A percentile compares a stretch with the other conserved stretches of the same genome.
phyloP scores from a whole-genome alignment of 495 filamentous ascomycete species.

The Annulohypoxylon maeteangense region DNA sequence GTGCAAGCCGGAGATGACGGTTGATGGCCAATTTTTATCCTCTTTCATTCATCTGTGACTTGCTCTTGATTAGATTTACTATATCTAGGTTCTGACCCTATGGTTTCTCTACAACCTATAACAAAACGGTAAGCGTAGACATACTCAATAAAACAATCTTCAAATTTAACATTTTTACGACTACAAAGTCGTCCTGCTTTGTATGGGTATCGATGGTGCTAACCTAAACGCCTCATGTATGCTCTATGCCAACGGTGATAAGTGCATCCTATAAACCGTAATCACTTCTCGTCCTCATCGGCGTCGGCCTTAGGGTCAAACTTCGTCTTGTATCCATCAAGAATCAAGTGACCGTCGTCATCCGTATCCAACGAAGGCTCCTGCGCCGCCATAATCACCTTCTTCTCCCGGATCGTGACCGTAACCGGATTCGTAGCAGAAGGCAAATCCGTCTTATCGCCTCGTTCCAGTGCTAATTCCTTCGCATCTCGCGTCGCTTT shows the following conservation, averaged over 20 bases:
- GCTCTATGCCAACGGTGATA: conserved; percentile 19
- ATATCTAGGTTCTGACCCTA: conserved; percentile 5
- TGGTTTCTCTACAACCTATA: background rate
- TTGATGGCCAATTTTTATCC: conserved; percentile 84
- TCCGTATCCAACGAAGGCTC: conserved; percentile 50
- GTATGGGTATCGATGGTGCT: conserved; percentile 33
- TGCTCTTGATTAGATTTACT: conserved; percentile 15
- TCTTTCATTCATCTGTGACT: conserved; percentile 29
- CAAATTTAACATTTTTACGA: background rate
- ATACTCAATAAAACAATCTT: background rate
- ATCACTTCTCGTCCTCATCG: background rate
- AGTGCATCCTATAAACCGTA: background rate
- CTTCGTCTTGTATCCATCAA: conserved; percentile 61
- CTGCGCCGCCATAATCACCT: conserved; percentile 41
- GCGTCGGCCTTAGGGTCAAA: conserved; percentile 35
- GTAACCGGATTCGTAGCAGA: conserved; percentile 35
- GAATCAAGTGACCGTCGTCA: conserved; percentile 51
- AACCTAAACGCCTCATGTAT: conserved; percentile 29
- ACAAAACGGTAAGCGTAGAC: background rate
- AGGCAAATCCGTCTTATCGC: conserved; percentile 47
- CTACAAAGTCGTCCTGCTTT: background rate
- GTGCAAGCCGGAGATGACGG: conserved; percentile 72
- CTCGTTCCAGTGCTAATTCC: conserved; percentile 65
- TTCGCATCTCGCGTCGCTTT: conserved; percentile 49
- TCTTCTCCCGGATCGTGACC: conserved; percentile 63